Evolutionary conservation across 192 early-diverging fungal species (phyloP).

Genomic region (Backusella tarrabulga): DNA sequence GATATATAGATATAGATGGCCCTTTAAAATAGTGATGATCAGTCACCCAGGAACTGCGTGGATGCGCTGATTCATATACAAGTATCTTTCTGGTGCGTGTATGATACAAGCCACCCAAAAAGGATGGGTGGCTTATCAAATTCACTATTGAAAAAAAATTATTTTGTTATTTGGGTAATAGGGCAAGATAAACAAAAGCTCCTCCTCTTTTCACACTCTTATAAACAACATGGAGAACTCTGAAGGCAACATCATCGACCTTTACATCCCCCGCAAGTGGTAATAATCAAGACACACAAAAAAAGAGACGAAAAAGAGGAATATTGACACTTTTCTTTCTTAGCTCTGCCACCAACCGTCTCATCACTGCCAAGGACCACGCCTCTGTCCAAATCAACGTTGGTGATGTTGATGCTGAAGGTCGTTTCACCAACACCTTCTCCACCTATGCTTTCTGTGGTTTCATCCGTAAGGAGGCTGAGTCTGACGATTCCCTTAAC

Average conservation of each 20-base stretch:
- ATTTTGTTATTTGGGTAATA: constrained; percentile 6
- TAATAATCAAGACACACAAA: constrained; percentile 36
- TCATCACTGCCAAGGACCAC: constrained; percentile 98
- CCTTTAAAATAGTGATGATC: too few relatives aligned
- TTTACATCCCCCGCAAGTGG: constrained; percentile 96
- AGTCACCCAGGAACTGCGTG: too few relatives aligned
- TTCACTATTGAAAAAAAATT: constrained; percentile 2
- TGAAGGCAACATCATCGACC: constrained; percentile 62
- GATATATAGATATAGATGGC: too few relatives aligned
- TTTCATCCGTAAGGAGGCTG: constrained; percentile 83
- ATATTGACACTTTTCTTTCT: background rate
- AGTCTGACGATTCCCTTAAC: constrained; percentile 97
- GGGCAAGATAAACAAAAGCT: background rate
- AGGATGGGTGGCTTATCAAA: constrained; percentile 7
- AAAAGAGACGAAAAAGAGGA: background rate
- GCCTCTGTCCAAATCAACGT: constrained; percentile 97
- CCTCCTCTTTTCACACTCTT: constrained; percentile 10
- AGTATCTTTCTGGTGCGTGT: too few relatives aligned
- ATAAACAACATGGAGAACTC: constrained; percentile 43
- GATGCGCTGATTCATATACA: too few relatives aligned
- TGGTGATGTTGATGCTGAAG: constrained; percentile 85
- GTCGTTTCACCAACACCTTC: constrained; percentile 69
- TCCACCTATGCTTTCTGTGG: constrained; percentile 91
- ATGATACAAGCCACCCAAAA: background rate
- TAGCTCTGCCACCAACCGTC: constrained; percentile 96